A percentile compares a stretch with the other conserved stretches of the same genome.
Conservation (phyloP, 176 grass and related monocot species). For the Rhynchospora breviuscula region DNA sequence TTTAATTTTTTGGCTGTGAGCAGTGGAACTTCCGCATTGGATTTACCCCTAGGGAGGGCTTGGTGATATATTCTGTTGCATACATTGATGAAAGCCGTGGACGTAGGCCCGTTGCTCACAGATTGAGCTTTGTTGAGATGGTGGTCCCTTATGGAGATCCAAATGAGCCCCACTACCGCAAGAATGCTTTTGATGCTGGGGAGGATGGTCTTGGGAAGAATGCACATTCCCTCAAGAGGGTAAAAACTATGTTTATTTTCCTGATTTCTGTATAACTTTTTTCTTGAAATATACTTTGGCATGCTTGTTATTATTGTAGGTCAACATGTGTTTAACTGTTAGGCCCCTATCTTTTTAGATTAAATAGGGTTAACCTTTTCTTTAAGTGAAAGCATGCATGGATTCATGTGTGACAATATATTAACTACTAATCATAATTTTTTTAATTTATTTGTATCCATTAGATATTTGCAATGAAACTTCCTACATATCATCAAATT, state of each 20-base stretch:
- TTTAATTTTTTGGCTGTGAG: neutral
- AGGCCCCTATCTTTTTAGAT: neutral
- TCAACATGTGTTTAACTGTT: neutral
- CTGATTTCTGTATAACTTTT: neutral
- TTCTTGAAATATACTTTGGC: neutral
- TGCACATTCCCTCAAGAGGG: conserved; percentile 98
- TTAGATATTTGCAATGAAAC: too few relatives aligned
- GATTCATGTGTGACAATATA: neutral
- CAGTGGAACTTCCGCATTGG: conserved; percentile 99
- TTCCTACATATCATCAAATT: too few relatives aligned
- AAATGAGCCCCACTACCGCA: conserved; percentile 94
- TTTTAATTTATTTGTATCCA: neutral
- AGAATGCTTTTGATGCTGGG: conserved; percentile 99
- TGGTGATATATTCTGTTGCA: conserved; percentile 92
- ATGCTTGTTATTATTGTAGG: neutral
- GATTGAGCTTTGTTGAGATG: conserved; percentile 99
- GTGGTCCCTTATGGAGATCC: conserved; percentile 99
- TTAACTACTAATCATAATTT: neutral
- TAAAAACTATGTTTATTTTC: neutral
- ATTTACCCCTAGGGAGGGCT: conserved; percentile 94
- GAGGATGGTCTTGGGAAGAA: conserved; percentile 99
- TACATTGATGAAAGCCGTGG: conserved; percentile 96
- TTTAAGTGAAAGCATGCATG: neutral
- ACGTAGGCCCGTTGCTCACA: conserved; percentile 82
- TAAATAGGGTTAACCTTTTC: neutral